Percentiles rank a stretch among this genome's conserved stretches.
phyloP scores from a whole-genome alignment of 139 green algal species.

The Zygnema cylindricum region DNA sequence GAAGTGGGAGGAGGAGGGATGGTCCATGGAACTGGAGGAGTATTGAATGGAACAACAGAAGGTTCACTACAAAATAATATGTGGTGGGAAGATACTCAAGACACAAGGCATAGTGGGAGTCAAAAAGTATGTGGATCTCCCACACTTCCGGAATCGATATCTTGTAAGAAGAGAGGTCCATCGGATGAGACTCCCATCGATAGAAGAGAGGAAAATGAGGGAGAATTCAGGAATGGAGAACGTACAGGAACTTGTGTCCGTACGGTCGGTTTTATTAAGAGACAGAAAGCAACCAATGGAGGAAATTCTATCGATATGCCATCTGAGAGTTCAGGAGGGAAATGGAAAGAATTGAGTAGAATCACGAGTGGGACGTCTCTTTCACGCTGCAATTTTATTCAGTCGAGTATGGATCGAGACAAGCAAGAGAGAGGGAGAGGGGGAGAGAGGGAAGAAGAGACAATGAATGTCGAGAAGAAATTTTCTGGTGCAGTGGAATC shows the following conservation, averaged over 20 bases:
- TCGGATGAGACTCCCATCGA: background rate
- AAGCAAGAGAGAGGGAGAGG: background rate
- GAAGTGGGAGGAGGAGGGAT: background rate
- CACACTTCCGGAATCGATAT: background rate
- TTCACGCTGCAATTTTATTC: too few species aligned
- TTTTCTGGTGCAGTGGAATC: background rate
- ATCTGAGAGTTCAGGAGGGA: background rate
- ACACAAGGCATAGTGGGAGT: background rate
- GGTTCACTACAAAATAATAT: background rate
- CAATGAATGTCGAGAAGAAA: background rate
- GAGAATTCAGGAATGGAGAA: background rate
- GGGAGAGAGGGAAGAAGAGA: background rate
- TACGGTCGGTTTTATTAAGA: background rate
- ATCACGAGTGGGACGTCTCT: too few species aligned
- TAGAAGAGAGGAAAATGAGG: background rate
- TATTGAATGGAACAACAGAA: background rate
- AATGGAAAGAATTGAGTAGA: too few species aligned
- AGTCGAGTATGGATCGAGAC: background rate
- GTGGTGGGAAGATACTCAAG: background rate
- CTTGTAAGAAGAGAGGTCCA: too few species aligned
- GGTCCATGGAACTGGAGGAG: background rate
- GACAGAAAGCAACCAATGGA: background rate
- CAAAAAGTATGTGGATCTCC: background rate
- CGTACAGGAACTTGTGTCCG: background rate
- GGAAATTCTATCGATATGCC: background rate